Evolutionary conservation across 768 basidiomycete species (phyloP).

Genomic region (Tulasnella calospora): DNA sequence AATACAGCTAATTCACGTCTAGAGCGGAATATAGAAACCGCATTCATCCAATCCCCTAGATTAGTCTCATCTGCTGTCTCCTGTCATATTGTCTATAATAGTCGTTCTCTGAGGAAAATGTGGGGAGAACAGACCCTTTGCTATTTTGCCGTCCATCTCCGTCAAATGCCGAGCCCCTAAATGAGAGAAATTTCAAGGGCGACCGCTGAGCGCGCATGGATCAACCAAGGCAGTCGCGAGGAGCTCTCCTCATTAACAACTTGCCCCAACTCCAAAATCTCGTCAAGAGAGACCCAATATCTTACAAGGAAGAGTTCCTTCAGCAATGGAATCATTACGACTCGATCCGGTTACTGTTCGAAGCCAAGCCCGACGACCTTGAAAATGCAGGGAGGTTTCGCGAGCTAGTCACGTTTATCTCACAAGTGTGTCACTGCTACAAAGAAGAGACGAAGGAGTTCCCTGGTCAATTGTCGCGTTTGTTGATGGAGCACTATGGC

Average conservation of each 20-base stretch:
- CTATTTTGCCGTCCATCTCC: neutral
- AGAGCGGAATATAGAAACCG: neutral
- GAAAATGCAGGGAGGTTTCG: constrained; percentile 81
- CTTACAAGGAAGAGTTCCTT: constrained; percentile 91
- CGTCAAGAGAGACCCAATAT: constrained; percentile 86
- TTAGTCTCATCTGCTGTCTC: neutral
- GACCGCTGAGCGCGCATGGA: constrained; percentile 26
- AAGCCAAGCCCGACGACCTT: constrained; percentile 56
- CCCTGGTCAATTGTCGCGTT: constrained; percentile 67
- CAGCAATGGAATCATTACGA: constrained; percentile 97
- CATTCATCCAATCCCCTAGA: neutral
- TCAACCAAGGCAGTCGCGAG: constrained; percentile 39
- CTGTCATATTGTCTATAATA: neutral
- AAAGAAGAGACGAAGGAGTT: constrained; percentile 85
- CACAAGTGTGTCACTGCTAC: constrained; percentile 92
- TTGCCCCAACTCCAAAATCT: constrained; percentile 94
- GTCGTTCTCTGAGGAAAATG: neutral
- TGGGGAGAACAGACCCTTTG: too few species aligned
- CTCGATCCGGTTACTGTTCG: constrained; percentile 79
- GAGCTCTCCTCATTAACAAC: constrained; percentile 77
- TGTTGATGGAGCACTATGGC: constrained; percentile 76
- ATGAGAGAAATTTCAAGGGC: constrained; percentile 12
- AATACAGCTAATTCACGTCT: constrained; percentile 43
- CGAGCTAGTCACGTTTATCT: constrained; percentile 86
- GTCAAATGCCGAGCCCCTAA: neutral